Conservation (phyloP, 1,284 basidiomycete genomes). For the Exobasidium rhododendri region DNA sequence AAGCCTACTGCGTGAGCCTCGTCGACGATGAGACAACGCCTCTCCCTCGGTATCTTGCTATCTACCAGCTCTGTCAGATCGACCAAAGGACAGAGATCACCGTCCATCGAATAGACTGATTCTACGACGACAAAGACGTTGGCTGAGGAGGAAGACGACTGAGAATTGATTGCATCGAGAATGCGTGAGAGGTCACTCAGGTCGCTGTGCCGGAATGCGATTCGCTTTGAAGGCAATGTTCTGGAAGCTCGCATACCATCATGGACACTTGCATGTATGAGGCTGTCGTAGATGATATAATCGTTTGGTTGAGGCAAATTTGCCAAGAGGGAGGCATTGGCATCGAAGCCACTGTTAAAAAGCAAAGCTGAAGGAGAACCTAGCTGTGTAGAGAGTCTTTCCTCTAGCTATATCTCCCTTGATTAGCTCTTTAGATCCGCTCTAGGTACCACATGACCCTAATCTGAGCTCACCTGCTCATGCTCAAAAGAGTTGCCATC, state of each 20-base stretch:
- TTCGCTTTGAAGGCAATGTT: conserved; percentile 41
- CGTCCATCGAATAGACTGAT: conserved; percentile 91
- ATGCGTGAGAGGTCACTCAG: conserved; percentile 13
- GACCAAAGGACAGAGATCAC: conserved; percentile 74
- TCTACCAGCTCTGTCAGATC: conserved; percentile 67
- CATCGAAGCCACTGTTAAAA: conserved; percentile 93
- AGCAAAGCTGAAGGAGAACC: conserved; percentile 61
- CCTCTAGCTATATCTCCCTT: conserved; percentile 37
- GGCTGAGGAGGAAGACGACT: not conserved
- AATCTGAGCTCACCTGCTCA: conserved; percentile 1
- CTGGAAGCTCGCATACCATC: conserved; percentile 78
- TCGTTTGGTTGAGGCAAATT: conserved; percentile 77
- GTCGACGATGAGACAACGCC: conserved; percentile 63
- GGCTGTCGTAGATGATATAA: conserved; percentile 76
- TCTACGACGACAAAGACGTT: conserved; percentile 69
- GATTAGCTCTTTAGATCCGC: not conserved
- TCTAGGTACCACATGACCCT: not conserved
- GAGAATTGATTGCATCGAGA: not conserved
- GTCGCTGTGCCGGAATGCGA: conserved; percentile 70
- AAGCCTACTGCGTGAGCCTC: conserved; percentile 78
- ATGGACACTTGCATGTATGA: conserved; percentile 87
- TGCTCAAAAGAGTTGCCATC: conserved; percentile 62
- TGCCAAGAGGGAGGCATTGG: conserved; percentile 84
- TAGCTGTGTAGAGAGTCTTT: conserved; percentile 35
- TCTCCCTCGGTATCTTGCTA: conserved; percentile 28